Evolutionary conservation across 805 yeast genomes (phyloP).

Genomic region (Metschnikowia arizonensis): DNA sequence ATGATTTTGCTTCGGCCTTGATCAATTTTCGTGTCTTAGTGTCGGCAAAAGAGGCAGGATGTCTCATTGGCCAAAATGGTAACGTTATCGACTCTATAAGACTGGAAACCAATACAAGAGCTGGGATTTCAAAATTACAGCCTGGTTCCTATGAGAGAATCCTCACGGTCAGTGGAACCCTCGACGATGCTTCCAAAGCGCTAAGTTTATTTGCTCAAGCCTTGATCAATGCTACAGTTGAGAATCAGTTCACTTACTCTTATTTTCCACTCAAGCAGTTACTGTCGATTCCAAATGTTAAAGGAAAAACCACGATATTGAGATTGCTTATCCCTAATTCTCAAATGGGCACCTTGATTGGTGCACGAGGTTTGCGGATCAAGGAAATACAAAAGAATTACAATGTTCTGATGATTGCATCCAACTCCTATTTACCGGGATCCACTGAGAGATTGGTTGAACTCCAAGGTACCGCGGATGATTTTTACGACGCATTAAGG

Average conservation of each 20-base stretch:
- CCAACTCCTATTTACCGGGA: constrained; percentile 75
- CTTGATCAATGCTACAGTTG: constrained; percentile 43
- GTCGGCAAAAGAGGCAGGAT: constrained; percentile 84
- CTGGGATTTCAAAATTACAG: constrained; percentile 78
- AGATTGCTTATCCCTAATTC: constrained; percentile 76
- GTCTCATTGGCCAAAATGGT: constrained; percentile 84
- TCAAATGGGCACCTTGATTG: constrained; percentile 87
- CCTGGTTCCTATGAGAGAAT: constrained; percentile 82
- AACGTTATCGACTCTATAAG: constrained; percentile 70
- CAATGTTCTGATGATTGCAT: constrained; percentile 78
- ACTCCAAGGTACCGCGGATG: constrained; percentile 71
- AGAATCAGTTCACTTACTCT: constrained; percentile 37
- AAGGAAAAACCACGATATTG: constrained; percentile 51
- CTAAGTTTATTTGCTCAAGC: constrained; percentile 66
- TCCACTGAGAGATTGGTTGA: constrained; percentile 86
- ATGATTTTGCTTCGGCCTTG: constrained; percentile 27
- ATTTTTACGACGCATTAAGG: constrained; percentile 53
- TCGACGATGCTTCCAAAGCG: constrained; percentile 66
- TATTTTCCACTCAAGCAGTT: constrained; percentile 60
- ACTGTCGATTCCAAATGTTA: constrained; percentile 47
- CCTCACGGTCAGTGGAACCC: constrained; percentile 69
- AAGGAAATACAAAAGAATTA: constrained; percentile 68
- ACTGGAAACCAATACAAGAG: constrained; percentile 71
- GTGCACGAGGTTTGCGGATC: constrained; percentile 76
- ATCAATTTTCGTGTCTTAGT: constrained; percentile 56